phyloP scores from a whole-genome alignment of 768 basidiomycete species.

The Pholiota microspora region DNA sequence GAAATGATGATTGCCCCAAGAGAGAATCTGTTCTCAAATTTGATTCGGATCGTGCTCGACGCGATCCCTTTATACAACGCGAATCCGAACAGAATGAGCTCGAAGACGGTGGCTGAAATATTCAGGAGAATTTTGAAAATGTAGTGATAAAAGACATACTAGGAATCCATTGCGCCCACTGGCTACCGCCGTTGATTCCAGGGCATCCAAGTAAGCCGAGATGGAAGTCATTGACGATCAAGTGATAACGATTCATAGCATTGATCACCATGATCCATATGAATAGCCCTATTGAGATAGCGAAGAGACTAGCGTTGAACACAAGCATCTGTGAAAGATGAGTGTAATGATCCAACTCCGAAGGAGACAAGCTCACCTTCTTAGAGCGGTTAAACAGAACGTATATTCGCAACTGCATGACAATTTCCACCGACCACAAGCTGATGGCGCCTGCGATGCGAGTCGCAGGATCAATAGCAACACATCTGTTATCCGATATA shows the following conservation, averaged over 20 bases:
- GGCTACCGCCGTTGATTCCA: slow-evolving; percentile 35
- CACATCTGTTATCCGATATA: slow-evolving; percentile 29
- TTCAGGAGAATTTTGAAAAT: not conserved
- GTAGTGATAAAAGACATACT: slow-evolving; percentile 22
- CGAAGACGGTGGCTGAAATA: slow-evolving; percentile 35
- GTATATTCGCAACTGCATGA: slow-evolving; percentile 47
- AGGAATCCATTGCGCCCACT: slow-evolving; percentile 46
- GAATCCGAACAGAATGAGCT: slow-evolving; percentile 39
- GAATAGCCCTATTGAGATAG: slow-evolving; percentile 39
- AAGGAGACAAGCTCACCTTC: slow-evolving; percentile 23
- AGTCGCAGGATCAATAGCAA: slow-evolving; percentile 41
- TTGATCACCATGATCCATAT: slow-evolving; percentile 40
- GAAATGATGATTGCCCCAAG: slow-evolving; percentile 36
- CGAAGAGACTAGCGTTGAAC: slow-evolving; percentile 37
- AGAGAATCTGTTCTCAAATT: slow-evolving; percentile 22
- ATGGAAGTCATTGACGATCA: slow-evolving; percentile 35
- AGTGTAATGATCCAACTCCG: not conserved
- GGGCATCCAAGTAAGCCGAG: slow-evolving; percentile 42
- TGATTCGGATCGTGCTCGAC: slow-evolving; percentile 23
- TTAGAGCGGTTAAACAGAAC: slow-evolving; percentile 39
- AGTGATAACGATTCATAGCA: slow-evolving; percentile 28
- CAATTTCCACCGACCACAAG: slow-evolving; percentile 47
- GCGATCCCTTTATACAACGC: slow-evolving; percentile 33
- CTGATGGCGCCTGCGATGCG: slow-evolving; percentile 41
- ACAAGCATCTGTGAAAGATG: slow-evolving; percentile 1